Base-by-base conservation (phyloP, 192 early-diverging fungal genomes). In the Rhizophagus sp. region DNA sequence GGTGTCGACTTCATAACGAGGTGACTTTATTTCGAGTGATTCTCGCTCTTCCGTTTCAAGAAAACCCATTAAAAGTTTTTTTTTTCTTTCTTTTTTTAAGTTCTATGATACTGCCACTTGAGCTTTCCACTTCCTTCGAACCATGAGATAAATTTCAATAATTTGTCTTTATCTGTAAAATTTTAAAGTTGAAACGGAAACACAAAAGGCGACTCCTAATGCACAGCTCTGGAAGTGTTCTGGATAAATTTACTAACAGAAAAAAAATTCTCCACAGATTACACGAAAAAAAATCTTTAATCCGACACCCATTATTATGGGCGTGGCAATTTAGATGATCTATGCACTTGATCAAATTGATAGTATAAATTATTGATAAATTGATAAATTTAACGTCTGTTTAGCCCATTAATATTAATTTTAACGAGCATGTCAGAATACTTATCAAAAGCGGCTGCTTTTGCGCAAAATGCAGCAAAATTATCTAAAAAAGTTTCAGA, bases 401-500 rank as follows among this genome's bases (percentile, higher is more conserved):
- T 47, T 47, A 10, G 44, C 44, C 12, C 11, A 47, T 47, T 47
- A 47, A 3, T 47, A 47, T 47, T 12, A 47, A 12, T 9, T 12
- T 47, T 19, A 5, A 57, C 49, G 17, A 57, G 1, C 15, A 79
- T 79, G 77, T 36, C 77, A 2, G 77, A 79, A 36, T 79, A 79
- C 69, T 67, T 79, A 17, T 71, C n/a, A 7, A 79, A 79, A 71
- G 78, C 78, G 22, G 78, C 78, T 33, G 78, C 78, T 9, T 62
- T 79, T 36, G 78, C 78, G 11, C 78, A 79, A 62, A 93, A 92
- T 79, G 94, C 93, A n/a, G 92, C 90, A 74, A 93, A 94, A 81
- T 84, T 94, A 36, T 94, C 94, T 30, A 88, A 92, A 83, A 91
- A 93, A 77, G 87, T 95, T 41, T 92, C 92, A 4, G 90, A 94